Conservation (phyloP, 192 early-diverging fungal genomes). For the Coemansia erecta region DNA sequence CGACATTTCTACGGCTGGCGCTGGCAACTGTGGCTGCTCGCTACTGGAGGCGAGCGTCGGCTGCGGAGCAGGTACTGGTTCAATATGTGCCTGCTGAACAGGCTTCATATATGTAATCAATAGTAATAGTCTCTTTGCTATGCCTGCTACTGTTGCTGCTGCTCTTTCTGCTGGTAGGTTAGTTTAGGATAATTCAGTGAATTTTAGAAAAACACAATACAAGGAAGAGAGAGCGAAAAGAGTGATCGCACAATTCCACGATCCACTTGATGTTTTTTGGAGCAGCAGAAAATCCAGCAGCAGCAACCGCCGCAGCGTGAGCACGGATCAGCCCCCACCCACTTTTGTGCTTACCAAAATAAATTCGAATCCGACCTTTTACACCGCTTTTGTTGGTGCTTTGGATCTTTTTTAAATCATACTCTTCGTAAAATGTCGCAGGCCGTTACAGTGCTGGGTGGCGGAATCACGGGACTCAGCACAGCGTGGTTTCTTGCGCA, state of each 20-base stretch:
- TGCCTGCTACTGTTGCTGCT: background rate
- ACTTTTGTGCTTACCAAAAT: no score
- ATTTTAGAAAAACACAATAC: background rate
- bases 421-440: conserved; percentile 15
- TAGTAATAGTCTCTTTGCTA: background rate
- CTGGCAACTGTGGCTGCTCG: conserved; percentile 5
- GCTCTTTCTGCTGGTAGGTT: no score
- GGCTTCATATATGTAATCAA: conserved; percentile 13
- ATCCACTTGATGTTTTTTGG: no score
- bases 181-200: no score
- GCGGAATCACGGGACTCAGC: conserved; percentile 86
- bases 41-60: background rate
- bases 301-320: no score
- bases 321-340: no score
- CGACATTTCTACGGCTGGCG: background rate
- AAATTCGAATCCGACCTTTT: no score
- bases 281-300: no score
- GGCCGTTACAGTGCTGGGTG: conserved; percentile 78
- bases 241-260: background rate
- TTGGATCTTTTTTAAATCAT: background rate
- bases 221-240: background rate
- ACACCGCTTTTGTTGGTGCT: background rate
- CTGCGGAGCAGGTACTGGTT: conserved; percentile 1
- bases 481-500: conserved; percentile 76
- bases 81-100: conserved; percentile 22